Evolutionary conservation across 352 stramenopile genomes (phyloP).

Genomic region (Plasmopara viticola): DNA sequence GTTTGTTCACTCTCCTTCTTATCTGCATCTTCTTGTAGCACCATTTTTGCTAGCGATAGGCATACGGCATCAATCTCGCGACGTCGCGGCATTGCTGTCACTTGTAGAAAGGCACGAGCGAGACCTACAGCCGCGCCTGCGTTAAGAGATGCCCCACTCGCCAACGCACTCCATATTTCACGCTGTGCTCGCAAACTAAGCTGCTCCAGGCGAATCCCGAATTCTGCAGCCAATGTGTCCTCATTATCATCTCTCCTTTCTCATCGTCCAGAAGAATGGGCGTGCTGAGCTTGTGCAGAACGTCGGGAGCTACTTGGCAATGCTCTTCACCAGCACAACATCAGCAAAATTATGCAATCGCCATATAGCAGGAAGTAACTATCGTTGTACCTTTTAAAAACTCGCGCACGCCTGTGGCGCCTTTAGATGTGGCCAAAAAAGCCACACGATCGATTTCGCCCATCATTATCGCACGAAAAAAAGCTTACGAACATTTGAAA

Average conservation of each 20-base stretch:
- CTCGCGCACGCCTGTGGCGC: slow-evolving; percentile 33
- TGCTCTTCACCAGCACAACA: slow-evolving; percentile 25
- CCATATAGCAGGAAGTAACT: not conserved
- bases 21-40: slow-evolving; percentile 11
- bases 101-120: slow-evolving; percentile 21
- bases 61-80: slow-evolving; percentile 24
- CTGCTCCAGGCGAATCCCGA: slow-evolving; percentile 40
- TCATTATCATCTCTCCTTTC: slow-evolving; percentile 1
- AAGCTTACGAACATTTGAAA: too few relatives aligned
- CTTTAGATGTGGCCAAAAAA: slow-evolving; percentile 32
- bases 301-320: slow-evolving; percentile 20
- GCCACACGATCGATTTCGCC: slow-evolving; percentile 21
- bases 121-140: slow-evolving; percentile 10
- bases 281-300: slow-evolving; percentile 27
- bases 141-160: slow-evolving; percentile 17
- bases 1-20: slow-evolving; percentile 1
- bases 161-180: slow-evolving; percentile 54
- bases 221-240: slow-evolving; percentile 3
- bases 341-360: not conserved
- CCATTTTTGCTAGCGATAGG: slow-evolving; percentile 20
- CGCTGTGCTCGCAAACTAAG: slow-evolving; percentile 37
- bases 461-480: slow-evolving; percentile 1
- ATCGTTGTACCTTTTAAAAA: slow-evolving; percentile 31
- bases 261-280: slow-evolving; percentile 11
- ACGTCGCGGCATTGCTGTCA: slow-evolving; percentile 7